phyloP scores from a whole-genome alignment of 1,139 yeast species.

The Saccharomyces hybrid region DNA sequence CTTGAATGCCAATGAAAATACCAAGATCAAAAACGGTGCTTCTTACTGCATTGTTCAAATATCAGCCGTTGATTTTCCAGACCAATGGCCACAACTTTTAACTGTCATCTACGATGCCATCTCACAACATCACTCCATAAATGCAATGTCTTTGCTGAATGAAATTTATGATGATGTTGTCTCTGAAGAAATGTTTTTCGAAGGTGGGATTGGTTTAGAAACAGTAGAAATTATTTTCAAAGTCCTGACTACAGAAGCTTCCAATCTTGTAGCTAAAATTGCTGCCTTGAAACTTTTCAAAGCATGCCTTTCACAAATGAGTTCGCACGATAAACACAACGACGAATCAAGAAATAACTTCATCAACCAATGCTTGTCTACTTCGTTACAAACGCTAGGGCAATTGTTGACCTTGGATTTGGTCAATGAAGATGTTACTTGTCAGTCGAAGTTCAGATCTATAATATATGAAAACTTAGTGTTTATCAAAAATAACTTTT shows the following conservation, averaged over 20 bases:
- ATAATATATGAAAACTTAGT: conserved; percentile 26
- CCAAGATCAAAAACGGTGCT: conserved; percentile 61
- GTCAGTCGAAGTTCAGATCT: conserved; percentile 16
- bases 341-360: conserved; percentile 16
- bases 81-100: conserved; percentile 83
- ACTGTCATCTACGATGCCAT: conserved; percentile 40
- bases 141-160: conserved; percentile 62
- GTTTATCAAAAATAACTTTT: conserved; percentile 31
- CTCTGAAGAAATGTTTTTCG: conserved; percentile 80
- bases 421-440: neutral
- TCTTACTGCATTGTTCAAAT: conserved; percentile 77
- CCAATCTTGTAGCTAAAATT: conserved; percentile 38
- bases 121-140: conserved; percentile 39
- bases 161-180: conserved; percentile 83
- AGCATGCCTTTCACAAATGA: conserved; percentile 46
- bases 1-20: conserved; percentile 38
- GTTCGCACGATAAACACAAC: conserved; percentile 43
- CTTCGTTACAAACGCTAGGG: conserved; percentile 13
- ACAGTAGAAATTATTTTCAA: conserved; percentile 42
- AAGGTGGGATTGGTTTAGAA: conserved; percentile 54
- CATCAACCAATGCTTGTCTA: conserved; percentile 9
- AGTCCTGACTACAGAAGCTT: conserved; percentile 34
- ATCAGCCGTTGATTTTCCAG: conserved; percentile 88
- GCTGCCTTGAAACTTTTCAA: conserved; percentile 48
- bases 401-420: conserved; percentile 12